Evolutionary conservation across 2,329 filamentous ascomycete genomes (phyloP), one percentile per base, ranked within the genome.

Genomic region (Botrytis hyacinthi): DNA sequence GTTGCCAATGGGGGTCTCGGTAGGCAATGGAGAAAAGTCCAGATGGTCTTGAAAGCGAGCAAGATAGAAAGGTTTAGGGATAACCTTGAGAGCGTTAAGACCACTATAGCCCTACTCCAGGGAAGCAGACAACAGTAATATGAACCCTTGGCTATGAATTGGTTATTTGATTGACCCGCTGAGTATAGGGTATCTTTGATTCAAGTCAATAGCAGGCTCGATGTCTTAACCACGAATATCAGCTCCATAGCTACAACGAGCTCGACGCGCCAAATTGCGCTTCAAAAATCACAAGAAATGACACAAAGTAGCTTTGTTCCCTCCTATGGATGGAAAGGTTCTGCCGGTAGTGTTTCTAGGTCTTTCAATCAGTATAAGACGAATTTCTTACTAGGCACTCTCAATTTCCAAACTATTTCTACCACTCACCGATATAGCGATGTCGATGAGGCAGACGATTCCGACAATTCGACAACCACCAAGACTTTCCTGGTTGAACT

Each of bases 61-160:
- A 75, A 76, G 57, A 73, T 76, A 35, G 61, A 46, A 8, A 74
- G 71, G 54, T 42, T 73, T 35, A 73, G 48, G 42, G 46, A 37
- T 16, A 57, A 71, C 10, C 63, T 76, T 7, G 37, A 73, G 46
- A 69, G 65, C 60, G 46, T 72, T 3, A 71, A 73, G 35, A 71
- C 60, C 32, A 74, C 32, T 29, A 59, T 76, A 20, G 37, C 32
- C 51, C 14, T 74, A 26, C 61, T 75, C 12, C 67, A 76, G 51
- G 18, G 48, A 2, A 73, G 59, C 46, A 51, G 67, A 26, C 16
- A 40, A 4, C 60, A 74, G 73, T 73, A 66, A 46, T 63, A 35
- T 35, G 1, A 22, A 0, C 0, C 3, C 9, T 16, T 20, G 3
- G 20, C 51, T 32, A 60, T 14, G 2, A 22, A 7, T 5, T 10